A percentile compares a stretch with the other conserved stretches of the same genome.
Conservation (phyloP, 169 alveolate species). For the Babesia ovata region DNA sequence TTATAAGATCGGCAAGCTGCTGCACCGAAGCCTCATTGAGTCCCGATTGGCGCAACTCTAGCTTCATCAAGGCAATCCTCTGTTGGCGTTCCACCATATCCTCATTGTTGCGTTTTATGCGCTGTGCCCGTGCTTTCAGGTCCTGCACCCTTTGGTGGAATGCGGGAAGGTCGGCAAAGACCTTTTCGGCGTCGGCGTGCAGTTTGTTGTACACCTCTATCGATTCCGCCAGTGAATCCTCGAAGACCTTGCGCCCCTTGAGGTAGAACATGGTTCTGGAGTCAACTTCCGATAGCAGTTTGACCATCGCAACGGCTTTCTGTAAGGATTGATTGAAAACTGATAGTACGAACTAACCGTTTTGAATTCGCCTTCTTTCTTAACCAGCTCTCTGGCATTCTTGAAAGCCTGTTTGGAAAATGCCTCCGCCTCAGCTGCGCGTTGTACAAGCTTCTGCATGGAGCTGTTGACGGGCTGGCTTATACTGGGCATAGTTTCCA, state of each 20-base stretch:
- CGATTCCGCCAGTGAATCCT: background rate
- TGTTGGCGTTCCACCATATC: slow-evolving; percentile 14
- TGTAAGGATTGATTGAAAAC: background rate
- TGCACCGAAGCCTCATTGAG: slow-evolving; percentile 6
- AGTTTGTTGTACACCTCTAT: background rate
- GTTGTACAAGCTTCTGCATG: background rate
- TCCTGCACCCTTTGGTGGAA: slow-evolving; percentile 8
- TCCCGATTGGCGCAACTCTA: background rate
- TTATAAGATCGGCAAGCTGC: slow-evolving; percentile 33
- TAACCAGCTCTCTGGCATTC: slow-evolving; percentile 10
- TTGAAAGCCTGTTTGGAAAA: slow-evolving; percentile 1
- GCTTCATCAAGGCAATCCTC: slow-evolving; percentile 2
- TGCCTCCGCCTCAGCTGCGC: background rate
- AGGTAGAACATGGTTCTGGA: slow-evolving; percentile 11
- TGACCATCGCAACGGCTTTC: slow-evolving; percentile 29
- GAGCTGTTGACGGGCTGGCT: background rate
- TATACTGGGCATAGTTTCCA: background rate
- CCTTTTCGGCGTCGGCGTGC: background rate
- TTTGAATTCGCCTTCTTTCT: background rate
- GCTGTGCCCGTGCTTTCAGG: slow-evolving; percentile 6
- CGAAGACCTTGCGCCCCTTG: slow-evolving; percentile 1
- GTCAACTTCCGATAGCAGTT: background rate
- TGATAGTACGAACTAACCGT: background rate
- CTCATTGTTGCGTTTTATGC: background rate
- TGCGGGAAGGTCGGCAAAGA: slow-evolving; percentile 5